These are phyloP conservation scores for Pelargonium nanum DNA, from an alignment of 345 rosid genomes.

Conservation along the genomic window DNA sequence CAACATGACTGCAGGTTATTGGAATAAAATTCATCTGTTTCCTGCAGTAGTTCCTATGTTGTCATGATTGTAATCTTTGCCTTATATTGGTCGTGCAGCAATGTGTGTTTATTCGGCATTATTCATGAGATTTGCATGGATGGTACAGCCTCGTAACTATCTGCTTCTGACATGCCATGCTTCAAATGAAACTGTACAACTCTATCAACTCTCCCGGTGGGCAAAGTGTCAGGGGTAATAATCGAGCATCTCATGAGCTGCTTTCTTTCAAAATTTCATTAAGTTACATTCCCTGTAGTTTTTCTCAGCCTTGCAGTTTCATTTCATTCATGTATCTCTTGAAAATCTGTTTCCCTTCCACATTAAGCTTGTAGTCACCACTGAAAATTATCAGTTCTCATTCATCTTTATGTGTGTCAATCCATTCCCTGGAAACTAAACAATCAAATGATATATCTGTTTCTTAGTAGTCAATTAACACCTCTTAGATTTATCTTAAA, in stretches of 20 bases:
- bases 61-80: background rate
- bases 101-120: slow-evolving; percentile 31
- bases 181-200: slow-evolving; percentile 92
- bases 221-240: slow-evolving; percentile 58
- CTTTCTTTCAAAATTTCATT: background rate
- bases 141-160: slow-evolving; percentile 33
- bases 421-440: background rate
- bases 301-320: background rate
- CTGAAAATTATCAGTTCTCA: background rate
- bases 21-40: background rate
- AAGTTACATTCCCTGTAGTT: background rate
- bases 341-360: background rate
- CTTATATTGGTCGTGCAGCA: slow-evolving; percentile 12
- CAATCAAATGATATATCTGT: background rate
- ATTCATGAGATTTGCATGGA: slow-evolving; percentile 41
- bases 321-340: no score
- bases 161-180: slow-evolving; percentile 84
- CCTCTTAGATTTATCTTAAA: background rate
- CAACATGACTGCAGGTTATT: slow-evolving; percentile 66
- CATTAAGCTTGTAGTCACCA: background rate
- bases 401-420: background rate
- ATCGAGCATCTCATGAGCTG: background rate
- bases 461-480: background rate
- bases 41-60: background rate
- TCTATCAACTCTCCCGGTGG: slow-evolving; percentile 87